Conservation (phyloP, 177 flowering plant genomes). For the Tripterygium wilfordii region DNA sequence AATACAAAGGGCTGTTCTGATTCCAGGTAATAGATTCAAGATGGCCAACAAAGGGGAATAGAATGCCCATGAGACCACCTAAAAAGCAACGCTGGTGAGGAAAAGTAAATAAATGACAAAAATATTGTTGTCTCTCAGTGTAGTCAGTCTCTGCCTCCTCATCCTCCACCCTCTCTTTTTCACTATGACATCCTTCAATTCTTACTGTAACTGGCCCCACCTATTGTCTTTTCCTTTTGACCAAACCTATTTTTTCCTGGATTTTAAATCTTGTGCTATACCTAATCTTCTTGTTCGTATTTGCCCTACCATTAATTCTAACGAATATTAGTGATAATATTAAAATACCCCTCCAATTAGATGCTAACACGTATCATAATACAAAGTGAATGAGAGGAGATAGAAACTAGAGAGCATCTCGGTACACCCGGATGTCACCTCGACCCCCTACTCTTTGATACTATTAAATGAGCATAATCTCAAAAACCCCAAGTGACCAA, state of each 20-base stretch:
- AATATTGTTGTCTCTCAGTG: constrained; percentile 15
- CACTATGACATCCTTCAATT: neutral
- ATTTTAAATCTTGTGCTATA: neutral
- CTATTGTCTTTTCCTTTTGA: constrained; percentile 1
- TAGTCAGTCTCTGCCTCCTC: neutral
- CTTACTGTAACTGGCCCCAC: neutral
- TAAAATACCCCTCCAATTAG: too few relatives aligned
- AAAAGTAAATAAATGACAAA: constrained; percentile 6
- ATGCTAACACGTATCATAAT: too few relatives aligned
- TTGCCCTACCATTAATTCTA: too few relatives aligned
- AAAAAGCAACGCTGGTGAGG: constrained; percentile 32
- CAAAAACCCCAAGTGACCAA: too few relatives aligned
- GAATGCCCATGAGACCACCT: constrained; percentile 21
- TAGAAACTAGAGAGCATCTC: too few relatives aligned
- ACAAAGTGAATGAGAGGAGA: too few relatives aligned
- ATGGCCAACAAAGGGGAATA: constrained; percentile 13
- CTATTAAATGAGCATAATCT: too few relatives aligned
- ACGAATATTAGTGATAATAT: too few relatives aligned
- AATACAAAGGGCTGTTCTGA: neutral
- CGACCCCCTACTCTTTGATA: too few relatives aligned
- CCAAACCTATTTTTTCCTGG: neutral
- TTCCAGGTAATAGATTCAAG: constrained; percentile 7
- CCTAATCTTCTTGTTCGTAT: too few relatives aligned
- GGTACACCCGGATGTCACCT: too few relatives aligned
- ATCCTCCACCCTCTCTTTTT: neutral